These are phyloP conservation scores for Rhodotorula sp. DNA, from an alignment of 1,284 basidiomycete species.

Conservation along the genomic window DNA sequence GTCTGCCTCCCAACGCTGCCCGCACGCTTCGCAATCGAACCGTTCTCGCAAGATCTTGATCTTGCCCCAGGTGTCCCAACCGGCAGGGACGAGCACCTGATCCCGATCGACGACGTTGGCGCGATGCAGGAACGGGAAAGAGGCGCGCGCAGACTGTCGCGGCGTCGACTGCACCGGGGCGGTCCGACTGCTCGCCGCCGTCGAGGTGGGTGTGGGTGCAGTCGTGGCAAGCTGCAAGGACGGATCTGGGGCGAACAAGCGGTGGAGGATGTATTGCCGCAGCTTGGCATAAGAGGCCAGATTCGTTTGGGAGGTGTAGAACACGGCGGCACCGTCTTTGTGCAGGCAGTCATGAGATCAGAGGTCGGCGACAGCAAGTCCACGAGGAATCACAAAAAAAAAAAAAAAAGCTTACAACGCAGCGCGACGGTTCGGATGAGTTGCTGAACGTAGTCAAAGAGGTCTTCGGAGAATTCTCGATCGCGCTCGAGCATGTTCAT, in stretches of 20 bases:
- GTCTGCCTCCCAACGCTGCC: slow-evolving; percentile 72
- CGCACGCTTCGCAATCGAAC: slow-evolving; percentile 79
- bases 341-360: background rate
- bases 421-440: slow-evolving; percentile 86
- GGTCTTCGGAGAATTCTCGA: slow-evolving; percentile 67
- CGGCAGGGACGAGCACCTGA: slow-evolving; percentile 83
- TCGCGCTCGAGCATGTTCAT: slow-evolving; percentile 50
- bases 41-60: slow-evolving; percentile 86
- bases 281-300: slow-evolving; percentile 76
- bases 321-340: slow-evolving; percentile 83
- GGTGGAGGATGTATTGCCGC: slow-evolving; percentile 82
- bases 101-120: slow-evolving; percentile 92
- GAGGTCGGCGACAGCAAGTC: background rate
- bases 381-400: no score
- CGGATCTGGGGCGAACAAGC: slow-evolving; percentile 65
- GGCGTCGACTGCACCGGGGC: slow-evolving; percentile 43
- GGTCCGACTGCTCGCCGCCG: background rate
- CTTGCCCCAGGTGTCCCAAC: slow-evolving; percentile 98
- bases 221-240: background rate
- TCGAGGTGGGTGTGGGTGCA: slow-evolving; percentile 44
- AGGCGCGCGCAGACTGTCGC: slow-evolving; percentile 56
- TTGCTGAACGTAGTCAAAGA: slow-evolving; percentile 94
- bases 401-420: slow-evolving; percentile 65
- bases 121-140: slow-evolving; percentile 80
- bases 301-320: slow-evolving; percentile 78